These are phyloP conservation scores for Wallacemonas sp. DNA, from an alignment of 208 protist genomes.

Conservation along the genomic window DNA sequence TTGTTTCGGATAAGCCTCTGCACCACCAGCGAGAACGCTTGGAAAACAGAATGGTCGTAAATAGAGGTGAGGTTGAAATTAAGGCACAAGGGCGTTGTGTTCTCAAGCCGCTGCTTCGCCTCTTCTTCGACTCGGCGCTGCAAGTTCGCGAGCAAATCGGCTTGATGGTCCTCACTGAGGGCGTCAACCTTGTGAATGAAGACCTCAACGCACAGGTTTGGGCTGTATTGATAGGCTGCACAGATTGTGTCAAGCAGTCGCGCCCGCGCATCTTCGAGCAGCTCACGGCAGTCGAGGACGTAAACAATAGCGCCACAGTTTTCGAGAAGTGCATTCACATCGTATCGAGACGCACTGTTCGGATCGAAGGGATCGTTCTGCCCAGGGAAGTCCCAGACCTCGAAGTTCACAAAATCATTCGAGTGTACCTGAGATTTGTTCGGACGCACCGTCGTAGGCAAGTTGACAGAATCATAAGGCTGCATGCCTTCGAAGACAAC, in stretches of 20 bases:
- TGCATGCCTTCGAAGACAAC: slow-evolving; percentile 91
- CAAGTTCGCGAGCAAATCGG: slow-evolving; percentile 73
- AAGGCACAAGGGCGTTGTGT: slow-evolving; percentile 49
- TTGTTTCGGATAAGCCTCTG: slow-evolving; percentile 83
- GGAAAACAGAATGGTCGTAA: slow-evolving; percentile 91
- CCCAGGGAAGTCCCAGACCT: slow-evolving; percentile 91
- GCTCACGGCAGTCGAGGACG: slow-evolving; percentile 86
- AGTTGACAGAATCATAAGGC: slow-evolving; percentile 78
- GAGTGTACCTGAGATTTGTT: slow-evolving; percentile 75
- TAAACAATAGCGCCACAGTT: slow-evolving; percentile 90
- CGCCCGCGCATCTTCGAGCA: slow-evolving; percentile 78
- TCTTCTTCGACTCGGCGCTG: slow-evolving; percentile 83
- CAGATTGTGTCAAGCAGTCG: slow-evolving; percentile 83
- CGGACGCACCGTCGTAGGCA: slow-evolving; percentile 82
- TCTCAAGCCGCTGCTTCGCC: slow-evolving; percentile 75
- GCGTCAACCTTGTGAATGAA: slow-evolving; percentile 92
- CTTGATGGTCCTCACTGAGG: slow-evolving; percentile 85
- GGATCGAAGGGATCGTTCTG: slow-evolving; percentile 85
- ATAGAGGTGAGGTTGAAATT: slow-evolving; percentile 92
- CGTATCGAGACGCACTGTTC: slow-evolving; percentile 47
- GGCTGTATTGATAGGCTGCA: slow-evolving; percentile 72
- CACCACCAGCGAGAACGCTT: slow-evolving; percentile 89
- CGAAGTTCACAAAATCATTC: slow-evolving; percentile 90
- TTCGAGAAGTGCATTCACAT: slow-evolving; percentile 68
- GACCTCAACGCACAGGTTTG: slow-evolving; percentile 79